Base-by-base conservation (phyloP, 306 rosid genomes). In the Medicago arabica region DNA sequence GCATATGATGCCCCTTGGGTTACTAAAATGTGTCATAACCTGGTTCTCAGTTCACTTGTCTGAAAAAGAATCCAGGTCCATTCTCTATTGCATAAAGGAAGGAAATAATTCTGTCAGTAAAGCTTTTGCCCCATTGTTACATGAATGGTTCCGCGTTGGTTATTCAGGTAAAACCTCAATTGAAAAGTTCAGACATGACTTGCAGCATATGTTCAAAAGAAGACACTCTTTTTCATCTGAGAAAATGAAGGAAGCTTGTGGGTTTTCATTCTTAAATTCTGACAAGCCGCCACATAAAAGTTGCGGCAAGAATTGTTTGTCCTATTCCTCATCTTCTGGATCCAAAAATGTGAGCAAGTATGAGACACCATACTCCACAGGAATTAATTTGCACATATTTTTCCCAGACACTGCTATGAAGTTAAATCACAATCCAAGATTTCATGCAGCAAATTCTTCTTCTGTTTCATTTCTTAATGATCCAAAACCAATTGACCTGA, bases 41-140 rank as follows among this genome's bases (percentile, higher is more conserved):
- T 95, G 98, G 97, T 95, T 95, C 86, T 89, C 98, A 44, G 80
- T 82, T 83, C 85, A 82, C 78, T 83, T 95, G 82, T 87, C 97
- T 71, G 91, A 88, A 82, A 87, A 83, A 14, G 92, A 92, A 76
- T 78, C 88, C 80, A 85, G 83, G 79, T 85, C 86, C 71, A 76
- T 86, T 76, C 92, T 90, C 67, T 57, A 72, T 63, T 82, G 69
- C 75, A 80, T 84, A 55, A 81, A 87, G 64, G 75, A 84, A 72
- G 91, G 78, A 70, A 80, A 79, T 54, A 78, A 80, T 69, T 67
- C 75, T 28, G 84, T 63, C 17, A 73, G 87, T 77, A 75, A 82
- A 79, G 87, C 93, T 31, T 87, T 89, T 77, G 84, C 88, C 8
- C 88, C 92, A 14, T 86, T 95, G 46, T 71, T 95, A 74, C 90